A percentile compares a stretch with the other conserved stretches of the same genome.
Conservation (phyloP, 345 rosid species). For the Eucalyptus urophylla region DNA sequence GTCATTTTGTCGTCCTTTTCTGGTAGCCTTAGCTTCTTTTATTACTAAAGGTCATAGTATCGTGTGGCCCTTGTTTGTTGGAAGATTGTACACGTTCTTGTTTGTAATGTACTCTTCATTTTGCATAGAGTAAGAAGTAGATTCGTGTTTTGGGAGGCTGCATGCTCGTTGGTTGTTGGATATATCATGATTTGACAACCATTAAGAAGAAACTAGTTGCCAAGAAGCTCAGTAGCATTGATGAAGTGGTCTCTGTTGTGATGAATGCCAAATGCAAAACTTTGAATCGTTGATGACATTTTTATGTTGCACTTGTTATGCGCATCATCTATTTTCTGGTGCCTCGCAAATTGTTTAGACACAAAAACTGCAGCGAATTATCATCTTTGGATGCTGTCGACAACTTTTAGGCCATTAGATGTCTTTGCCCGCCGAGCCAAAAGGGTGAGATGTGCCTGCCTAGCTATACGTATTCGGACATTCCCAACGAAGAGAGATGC, state of each 20-base stretch:
- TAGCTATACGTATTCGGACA: not conserved
- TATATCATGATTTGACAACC: not conserved
- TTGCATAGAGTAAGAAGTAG: not conserved
- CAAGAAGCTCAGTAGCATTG: not conserved
- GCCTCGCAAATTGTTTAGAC: not conserved
- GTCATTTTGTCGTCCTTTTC: not conserved
- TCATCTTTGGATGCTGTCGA: not conserved
- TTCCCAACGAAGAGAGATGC: not conserved
- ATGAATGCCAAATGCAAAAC: not conserved
- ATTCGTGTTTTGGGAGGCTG: not conserved
- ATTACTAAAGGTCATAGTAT: not conserved
- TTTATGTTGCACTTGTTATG: not conserved
- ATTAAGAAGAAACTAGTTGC: not conserved
- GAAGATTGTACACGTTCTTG: not conserved
- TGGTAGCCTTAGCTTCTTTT: not conserved
- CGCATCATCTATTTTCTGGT: not conserved
- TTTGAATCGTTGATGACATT: not conserved
- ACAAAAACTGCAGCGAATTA: not conserved
- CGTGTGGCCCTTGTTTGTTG: not conserved
- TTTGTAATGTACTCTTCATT: not conserved
- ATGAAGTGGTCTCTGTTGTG: not conserved
- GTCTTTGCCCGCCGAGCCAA: not conserved
- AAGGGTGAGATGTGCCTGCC: not conserved
- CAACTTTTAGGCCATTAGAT: not conserved
- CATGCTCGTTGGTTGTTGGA: not conserved